Base-by-base conservation (phyloP, 768 basidiomycete species). In the Russula sp. region DNA sequence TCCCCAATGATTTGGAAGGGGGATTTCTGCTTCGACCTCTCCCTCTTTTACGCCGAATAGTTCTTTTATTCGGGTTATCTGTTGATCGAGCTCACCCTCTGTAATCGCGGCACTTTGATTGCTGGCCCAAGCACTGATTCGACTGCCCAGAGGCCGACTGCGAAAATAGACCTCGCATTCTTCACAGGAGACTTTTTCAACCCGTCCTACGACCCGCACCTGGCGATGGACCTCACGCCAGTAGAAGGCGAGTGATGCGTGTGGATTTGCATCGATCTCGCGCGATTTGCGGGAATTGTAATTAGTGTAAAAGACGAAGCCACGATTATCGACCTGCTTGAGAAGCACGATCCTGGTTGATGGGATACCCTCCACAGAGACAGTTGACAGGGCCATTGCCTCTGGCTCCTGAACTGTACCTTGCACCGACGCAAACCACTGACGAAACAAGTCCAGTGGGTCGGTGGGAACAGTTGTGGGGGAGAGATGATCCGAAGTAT, bases 251-350 rank as follows among this genome's bases (percentile, higher is more conserved):
- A 96, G 76, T 1, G 90, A 85, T 5, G 88, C 93, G 70, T 86
- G 77, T 0, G 91, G 90, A 70, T 94, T 94, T 42, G 76, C 79
- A 7, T 73, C 60, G 34, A 98, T 80, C 72, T 98, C 97, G 45
- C 75, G 70, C 3, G 92, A 93, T 75, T 98, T 99, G 66, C 95
- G 84, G 11, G 93, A 96, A 43, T 85, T 82, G 76, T 98, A 98
- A 75, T 99, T 99, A 36, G 96, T 98, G 80, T 83, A 99, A 77
- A 98, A 97, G 60, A 96, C 83, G 76, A 98, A 98, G 54, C 97
- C 97, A 58, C 78, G 83, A 35, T 79, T 70, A 77, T 98, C 97
- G 68, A 92, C 83, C 70, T 93, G 83, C 74, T 95, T 97, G 70
- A 98, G 84, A 61, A 98, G 85, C 58, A 98, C 94, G 73, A 91